phyloP scores from a whole-genome alignment of 129 eudicot genomes.

The Pittosporum tobira region DNA sequence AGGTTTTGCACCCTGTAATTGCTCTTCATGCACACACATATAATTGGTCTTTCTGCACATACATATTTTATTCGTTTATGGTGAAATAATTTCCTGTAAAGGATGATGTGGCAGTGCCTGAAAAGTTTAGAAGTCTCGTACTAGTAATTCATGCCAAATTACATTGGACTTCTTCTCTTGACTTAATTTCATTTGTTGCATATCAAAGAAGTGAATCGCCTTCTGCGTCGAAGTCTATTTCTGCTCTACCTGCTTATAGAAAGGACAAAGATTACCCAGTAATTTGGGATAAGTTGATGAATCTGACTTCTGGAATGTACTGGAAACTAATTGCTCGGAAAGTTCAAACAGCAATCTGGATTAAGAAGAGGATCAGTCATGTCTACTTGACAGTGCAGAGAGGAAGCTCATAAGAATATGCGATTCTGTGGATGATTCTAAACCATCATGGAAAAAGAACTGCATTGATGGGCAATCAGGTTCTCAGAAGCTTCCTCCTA shows the following conservation, averaged over 20 bases:
- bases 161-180: not conserved
- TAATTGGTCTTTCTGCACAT: not conserved
- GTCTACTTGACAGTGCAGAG: conserved; percentile 59
- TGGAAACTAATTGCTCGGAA: conserved; percentile 83
- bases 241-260: conserved; percentile 95
- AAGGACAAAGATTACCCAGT: conserved; percentile 86
- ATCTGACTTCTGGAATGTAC: conserved; percentile 75
- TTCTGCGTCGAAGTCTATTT: conserved; percentile 76
- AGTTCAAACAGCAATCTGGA: conserved; percentile 94
- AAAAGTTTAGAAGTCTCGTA: not conserved
- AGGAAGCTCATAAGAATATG: conserved; percentile 53
- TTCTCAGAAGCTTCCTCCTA: conserved; percentile 62
- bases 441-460: conserved; percentile 65
- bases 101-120: too few relatives aligned
- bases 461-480: conserved; percentile 35
- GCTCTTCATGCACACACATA: too few relatives aligned
- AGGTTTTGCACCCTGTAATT: conserved; percentile 10
- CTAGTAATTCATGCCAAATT: not conserved
- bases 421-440: conserved; percentile 37
- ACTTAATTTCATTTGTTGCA: not conserved
- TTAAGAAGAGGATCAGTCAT: conserved; percentile 47
- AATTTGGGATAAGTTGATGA: conserved; percentile 78
- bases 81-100: too few relatives aligned
- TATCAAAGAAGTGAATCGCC: conserved; percentile 73
- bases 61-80: too few relatives aligned